These are phyloP conservation scores for Fusarium sp. DNA, from an alignment of 2,329 filamentous ascomycete species.

Conservation along the genomic window DNA sequence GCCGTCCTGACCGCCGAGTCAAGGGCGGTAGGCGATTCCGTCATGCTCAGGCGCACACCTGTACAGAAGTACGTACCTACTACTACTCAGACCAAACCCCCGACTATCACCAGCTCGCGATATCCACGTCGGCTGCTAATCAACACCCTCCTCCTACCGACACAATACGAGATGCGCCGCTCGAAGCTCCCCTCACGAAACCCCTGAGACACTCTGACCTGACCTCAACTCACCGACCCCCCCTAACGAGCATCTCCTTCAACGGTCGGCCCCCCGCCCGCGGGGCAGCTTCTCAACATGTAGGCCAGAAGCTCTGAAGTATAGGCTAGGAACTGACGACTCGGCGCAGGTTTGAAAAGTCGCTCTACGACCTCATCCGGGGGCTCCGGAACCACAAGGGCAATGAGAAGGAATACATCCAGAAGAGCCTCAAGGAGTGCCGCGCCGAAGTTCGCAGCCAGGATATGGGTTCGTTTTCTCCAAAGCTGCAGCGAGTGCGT, in stretches of 20 bases:
- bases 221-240: conserved; percentile 10
- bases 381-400: conserved; percentile 96
- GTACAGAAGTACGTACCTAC: conserved; percentile 20
- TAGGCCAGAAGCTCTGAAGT: conserved; percentile 34
- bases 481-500: not conserved
- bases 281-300: conserved; percentile 47
- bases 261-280: conserved; percentile 44
- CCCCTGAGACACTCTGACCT: conserved; percentile 37
- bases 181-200: conserved; percentile 25
- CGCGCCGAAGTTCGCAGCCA: conserved; percentile 89
- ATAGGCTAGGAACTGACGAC: conserved; percentile 34
- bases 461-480: conserved; percentile 79
- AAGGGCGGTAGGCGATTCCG: conserved; percentile 41
- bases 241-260: conserved; percentile 30
- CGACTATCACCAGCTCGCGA: conserved; percentile 28
- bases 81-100: conserved; percentile 14
- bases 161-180: conserved; percentile 41
- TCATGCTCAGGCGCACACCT: conserved; percentile 36
- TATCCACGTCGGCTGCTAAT: conserved; percentile 10
- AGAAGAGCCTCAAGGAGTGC: conserved; percentile 94
- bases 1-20: conserved; percentile 44
- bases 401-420: conserved; percentile 93
- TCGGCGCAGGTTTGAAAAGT: conserved; percentile 91
- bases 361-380: conserved; percentile 97
- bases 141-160: conserved; percentile 5